phyloP scores from a whole-genome alignment of 345 rosid species.

The Atalantia buxifolia region DNA sequence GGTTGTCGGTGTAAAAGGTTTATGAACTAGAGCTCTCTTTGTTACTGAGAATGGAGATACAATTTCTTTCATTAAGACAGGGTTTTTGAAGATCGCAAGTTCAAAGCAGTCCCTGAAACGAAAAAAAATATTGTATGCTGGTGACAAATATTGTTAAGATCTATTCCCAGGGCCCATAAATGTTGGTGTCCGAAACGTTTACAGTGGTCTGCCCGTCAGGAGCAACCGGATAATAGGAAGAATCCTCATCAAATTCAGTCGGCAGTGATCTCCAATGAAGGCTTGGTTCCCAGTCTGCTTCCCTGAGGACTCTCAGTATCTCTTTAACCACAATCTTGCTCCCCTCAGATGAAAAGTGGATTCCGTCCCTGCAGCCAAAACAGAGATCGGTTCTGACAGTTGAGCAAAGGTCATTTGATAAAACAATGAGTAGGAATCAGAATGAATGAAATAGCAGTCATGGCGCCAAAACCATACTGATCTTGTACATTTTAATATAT shows the following conservation, averaged over 20 bases:
- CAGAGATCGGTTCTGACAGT: neutral
- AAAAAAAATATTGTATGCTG: neutral
- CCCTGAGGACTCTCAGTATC: constrained; percentile 49
- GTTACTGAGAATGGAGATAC: neutral
- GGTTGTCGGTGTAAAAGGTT: no score
- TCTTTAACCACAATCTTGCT: constrained; percentile 62
- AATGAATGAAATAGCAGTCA: no score
- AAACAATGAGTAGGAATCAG: neutral
- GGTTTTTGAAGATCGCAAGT: no score
- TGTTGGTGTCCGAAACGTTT: constrained; percentile 9
- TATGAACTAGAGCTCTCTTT: no score
- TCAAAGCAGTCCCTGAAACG: no score
- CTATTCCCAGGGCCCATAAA: constrained; percentile 12
- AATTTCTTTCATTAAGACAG: neutral
- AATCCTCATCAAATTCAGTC: constrained; percentile 47
- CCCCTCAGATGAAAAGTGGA: constrained; percentile 63
- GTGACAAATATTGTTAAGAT: neutral
- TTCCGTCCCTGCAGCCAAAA: constrained; percentile 54
- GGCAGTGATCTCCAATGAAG: constrained; percentile 57
- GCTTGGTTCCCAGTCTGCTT: constrained; percentile 76
- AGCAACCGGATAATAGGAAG: constrained; percentile 16
- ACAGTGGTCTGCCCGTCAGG: constrained; percentile 11
- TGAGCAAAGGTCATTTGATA: neutral
- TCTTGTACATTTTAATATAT: neutral
- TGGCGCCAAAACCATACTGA: neutral